Conservation (phyloP, 768 basidiomycete genomes). For the Lenzites betulinus region DNA sequence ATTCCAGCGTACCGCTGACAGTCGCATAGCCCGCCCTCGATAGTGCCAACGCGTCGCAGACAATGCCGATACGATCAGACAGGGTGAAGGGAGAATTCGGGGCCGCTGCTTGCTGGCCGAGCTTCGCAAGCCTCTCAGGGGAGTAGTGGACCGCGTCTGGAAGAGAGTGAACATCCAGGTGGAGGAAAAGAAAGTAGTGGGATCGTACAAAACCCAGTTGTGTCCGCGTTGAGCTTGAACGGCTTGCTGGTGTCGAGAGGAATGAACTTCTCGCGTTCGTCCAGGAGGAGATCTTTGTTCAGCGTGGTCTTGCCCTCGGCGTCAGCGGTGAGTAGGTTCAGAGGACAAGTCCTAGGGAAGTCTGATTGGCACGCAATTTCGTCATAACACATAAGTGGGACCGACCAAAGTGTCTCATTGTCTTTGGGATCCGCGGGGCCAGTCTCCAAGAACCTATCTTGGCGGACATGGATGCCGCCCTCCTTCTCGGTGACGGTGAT, state of each 20-base stretch:
- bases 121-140: constrained; percentile 72
- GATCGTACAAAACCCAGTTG: constrained; percentile 87
- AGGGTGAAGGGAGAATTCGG: constrained; percentile 65
- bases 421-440: constrained; percentile 79
- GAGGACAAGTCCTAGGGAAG: constrained; percentile 69
- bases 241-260: constrained; percentile 71
- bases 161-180: neutral
- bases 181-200: neutral
- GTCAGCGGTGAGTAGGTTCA: constrained; percentile 68
- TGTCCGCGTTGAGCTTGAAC: constrained; percentile 91
- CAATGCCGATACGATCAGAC: constrained; percentile 87
- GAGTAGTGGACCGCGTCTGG: constrained; percentile 86
- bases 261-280: constrained; percentile 66
- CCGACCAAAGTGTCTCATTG: constrained; percentile 84
- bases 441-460: constrained; percentile 91
- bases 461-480: constrained; percentile 74
- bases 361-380: neutral
- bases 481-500: constrained; percentile 79
- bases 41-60: constrained; percentile 80
- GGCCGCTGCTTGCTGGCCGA: constrained; percentile 80
- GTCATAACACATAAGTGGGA: no score
- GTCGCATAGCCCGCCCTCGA: constrained; percentile 79
- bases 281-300: constrained; percentile 65
- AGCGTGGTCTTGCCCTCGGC: constrained; percentile 56
- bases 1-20: constrained; percentile 73